Base-by-base conservation (phyloP, 1,284 basidiomycete species). In the Tilletia indica region DNA sequence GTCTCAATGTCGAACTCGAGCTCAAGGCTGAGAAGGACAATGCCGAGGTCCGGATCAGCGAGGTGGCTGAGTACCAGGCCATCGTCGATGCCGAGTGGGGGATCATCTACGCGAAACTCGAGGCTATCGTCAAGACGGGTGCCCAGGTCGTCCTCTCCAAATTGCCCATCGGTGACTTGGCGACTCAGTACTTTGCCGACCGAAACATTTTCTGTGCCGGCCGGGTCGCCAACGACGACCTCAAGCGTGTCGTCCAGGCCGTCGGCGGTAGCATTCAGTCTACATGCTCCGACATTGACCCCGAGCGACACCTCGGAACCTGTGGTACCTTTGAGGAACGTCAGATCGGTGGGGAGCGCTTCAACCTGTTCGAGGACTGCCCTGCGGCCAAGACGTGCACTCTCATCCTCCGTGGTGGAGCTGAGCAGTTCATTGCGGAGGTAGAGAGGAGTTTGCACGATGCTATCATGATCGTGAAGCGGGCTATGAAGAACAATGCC, bases 51-150 rank as follows among this genome's bases (percentile, higher is more conserved):
- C 91, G 97, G 47, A 93, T 99, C 68, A 94, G 97, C 83, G 91
- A 93, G 67, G 96, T 99, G 39, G 77, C 78, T 64, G 83, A 83
- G 72, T 99, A 99, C 85, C 97, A 99, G 86, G 94, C 95, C 5
- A 97, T 99, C 78, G 97, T 99, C 71, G 94, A 99, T 83, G 97
- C 97, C 36, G 97, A 99, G 85, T 99, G 97, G 97, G 92, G 95
- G 82, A 99, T 99, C 86, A 99, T 99, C 85, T 99, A 95, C 87
- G 90, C 92, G 82, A 99, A 99, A 86, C 88, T 99, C 42, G 92
- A 97, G 81, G 94, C 94, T 0, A 97, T 99, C 83, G 93, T 94
- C 82, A 91, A 92, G 83, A 97, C 95, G 0, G 97, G 95, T 42
- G 97, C 97, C 61, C 95, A 97, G 85, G 93, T 99, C 72, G 95